These are phyloP conservation scores for Botrytis medusae DNA, from an alignment of 2,329 filamentous ascomycete species.

Conservation along the genomic window DNA sequence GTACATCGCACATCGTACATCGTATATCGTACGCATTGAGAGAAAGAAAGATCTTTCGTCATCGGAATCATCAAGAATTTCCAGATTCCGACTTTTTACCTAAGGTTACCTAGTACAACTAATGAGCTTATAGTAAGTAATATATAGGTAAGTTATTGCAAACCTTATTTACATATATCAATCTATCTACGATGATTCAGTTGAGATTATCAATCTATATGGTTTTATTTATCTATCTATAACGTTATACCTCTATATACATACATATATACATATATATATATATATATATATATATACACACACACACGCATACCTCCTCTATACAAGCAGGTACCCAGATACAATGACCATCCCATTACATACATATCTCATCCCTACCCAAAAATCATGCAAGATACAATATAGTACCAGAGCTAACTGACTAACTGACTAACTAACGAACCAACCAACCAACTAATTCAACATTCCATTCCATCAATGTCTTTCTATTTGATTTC, in stretches of 20 bases:
- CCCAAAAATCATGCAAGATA: background rate
- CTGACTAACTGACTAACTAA: background rate
- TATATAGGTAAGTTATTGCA: background rate
- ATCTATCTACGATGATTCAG: background rate
- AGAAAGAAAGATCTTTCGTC: background rate
- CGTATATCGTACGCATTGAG: background rate
- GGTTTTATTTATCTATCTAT: too few relatives aligned
- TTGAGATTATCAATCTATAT: background rate
- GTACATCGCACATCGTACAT: too few relatives aligned
- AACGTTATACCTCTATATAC: too few relatives aligned
- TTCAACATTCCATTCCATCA: background rate
- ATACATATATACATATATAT: too few relatives aligned
- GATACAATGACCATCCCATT: background rate
- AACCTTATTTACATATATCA: background rate
- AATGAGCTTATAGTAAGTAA: too few relatives aligned
- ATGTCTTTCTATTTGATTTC: too few relatives aligned
- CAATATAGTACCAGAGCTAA: background rate
- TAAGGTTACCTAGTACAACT: background rate
- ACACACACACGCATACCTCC: background rate
- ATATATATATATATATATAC: too few relatives aligned
- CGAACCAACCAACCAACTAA: background rate
- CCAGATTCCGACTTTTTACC: background rate
- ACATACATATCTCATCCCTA: background rate
- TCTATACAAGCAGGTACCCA: background rate
- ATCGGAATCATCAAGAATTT: conserved; percentile 4